phyloP scores from a whole-genome alignment of 768 basidiomycete species.

The Hygrocybe punicea region DNA sequence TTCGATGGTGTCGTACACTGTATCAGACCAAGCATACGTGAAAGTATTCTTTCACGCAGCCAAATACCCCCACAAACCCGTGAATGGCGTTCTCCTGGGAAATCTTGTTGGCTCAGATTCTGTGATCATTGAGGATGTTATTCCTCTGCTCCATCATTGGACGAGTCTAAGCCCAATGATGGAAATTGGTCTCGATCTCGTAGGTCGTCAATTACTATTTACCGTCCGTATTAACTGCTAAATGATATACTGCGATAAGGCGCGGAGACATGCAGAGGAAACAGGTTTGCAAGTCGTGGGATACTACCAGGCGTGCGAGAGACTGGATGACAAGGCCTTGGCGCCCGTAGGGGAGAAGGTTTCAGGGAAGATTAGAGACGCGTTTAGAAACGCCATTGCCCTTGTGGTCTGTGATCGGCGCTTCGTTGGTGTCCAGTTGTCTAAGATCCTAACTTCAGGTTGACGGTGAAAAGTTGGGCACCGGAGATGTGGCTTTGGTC shows the following conservation, averaged over 20 bases:
- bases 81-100: slow-evolving; percentile 77
- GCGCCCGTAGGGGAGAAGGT: slow-evolving; percentile 66
- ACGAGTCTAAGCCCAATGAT: slow-evolving; percentile 81
- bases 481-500: slow-evolving; percentile 51
- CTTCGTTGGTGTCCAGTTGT: background rate
- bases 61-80: slow-evolving; percentile 71
- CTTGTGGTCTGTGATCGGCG: slow-evolving; percentile 53
- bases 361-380: slow-evolving; percentile 49
- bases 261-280: slow-evolving; percentile 55
- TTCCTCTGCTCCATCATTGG: slow-evolving; percentile 84
- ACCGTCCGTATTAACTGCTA: background rate
- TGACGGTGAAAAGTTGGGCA: slow-evolving; percentile 56
- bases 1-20: slow-evolving; percentile 47
- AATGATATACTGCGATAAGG: slow-evolving; percentile 45
- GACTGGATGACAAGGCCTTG: slow-evolving; percentile 56
- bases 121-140: slow-evolving; percentile 57
- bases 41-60: slow-evolving; percentile 77
- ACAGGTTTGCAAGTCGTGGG: slow-evolving; percentile 56
- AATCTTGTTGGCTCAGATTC: slow-evolving; percentile 32
- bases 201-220: slow-evolving; percentile 29
- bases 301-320: slow-evolving; percentile 72
- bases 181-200: slow-evolving; percentile 79
- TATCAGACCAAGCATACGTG: slow-evolving; percentile 62
- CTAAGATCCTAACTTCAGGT: slow-evolving; percentile 39
- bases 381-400: slow-evolving; percentile 60